Percentiles rank a stretch among this genome's conserved stretches.
These are phyloP conservation scores for Funneliformis mosseae DNA, from an alignment of 192 early-diverging fungal genomes.

Conservation along the genomic window DNA sequence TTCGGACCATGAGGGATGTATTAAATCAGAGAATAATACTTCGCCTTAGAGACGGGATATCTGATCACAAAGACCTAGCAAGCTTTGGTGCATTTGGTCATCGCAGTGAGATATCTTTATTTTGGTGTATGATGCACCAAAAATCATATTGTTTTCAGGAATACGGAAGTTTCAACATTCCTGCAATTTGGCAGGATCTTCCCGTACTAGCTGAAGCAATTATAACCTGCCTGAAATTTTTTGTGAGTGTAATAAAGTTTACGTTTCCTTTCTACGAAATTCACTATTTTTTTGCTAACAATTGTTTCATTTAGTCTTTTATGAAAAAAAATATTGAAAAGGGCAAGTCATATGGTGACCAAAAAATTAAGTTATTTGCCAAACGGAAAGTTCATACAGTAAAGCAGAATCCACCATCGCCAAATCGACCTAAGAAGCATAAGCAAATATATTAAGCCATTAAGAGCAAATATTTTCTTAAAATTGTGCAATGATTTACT, in stretches of 20 bases:
- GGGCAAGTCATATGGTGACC: background rate
- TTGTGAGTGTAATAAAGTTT: constrained; percentile 23
- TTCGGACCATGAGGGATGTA: constrained; percentile 26
- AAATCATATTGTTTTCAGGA: constrained; percentile 23
- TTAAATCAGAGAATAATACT: constrained; percentile 16
- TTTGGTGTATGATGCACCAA: constrained; percentile 31
- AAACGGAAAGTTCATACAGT: constrained; percentile 27
- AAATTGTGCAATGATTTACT: too few species aligned
- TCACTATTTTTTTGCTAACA: constrained; percentile 15
- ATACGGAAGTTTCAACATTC: constrained; percentile 27
- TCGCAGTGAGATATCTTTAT: constrained; percentile 22
- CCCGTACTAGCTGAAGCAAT: constrained; percentile 24
- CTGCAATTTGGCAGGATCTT: constrained; percentile 19
- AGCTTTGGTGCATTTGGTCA: constrained; percentile 30
- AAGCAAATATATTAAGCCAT: too few species aligned
- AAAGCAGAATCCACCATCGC: constrained; percentile 23
- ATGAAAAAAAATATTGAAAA: constrained; percentile 24
- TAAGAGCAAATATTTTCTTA: too few species aligned
- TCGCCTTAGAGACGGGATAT: constrained; percentile 21
- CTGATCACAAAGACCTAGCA: constrained; percentile 24
- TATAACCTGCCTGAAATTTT: constrained; percentile 30
- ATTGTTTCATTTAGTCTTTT: constrained; percentile 16
- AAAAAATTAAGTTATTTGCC: constrained; percentile 16
- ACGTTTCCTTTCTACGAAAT: background rate
- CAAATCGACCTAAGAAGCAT: constrained; percentile 9